Base-by-base conservation (phyloP, 768 basidiomycete genomes). In the Lentinula boryana region DNA sequence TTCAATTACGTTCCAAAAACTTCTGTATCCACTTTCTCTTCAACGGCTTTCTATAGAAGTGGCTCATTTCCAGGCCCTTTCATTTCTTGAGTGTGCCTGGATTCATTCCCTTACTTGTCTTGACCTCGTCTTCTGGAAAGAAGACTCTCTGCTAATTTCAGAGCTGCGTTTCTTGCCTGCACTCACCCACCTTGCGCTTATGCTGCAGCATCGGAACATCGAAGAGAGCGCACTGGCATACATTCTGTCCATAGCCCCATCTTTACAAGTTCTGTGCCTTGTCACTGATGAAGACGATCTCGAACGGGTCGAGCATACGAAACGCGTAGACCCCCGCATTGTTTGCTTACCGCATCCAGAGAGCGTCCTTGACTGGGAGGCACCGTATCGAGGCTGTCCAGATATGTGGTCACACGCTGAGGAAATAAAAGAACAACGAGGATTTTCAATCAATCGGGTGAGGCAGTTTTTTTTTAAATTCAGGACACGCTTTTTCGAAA, bases 51-150 rank as follows among this genome's bases (percentile, higher is more conserved):
- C 76, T 1, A 70, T 76, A 33, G 76, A 76, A 58, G 56, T 70
- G 48, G 62, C 62, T 31, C 72, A 76, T 48, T 70, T 75, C 32
- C 59, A 65, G 23, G 62, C 65, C 27, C 60, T 74, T 64, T 68
- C 52, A 54, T 9, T 53, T 56, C 50, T 55, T 49, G 7, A 56
- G 36, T 23, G 58, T 67, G 53, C 57, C 1, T 76, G 75, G 72
- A 66, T 67, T 43, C 60, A 63, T 13, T 62, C 61, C 21, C 64
- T 78, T 38, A 78, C 75, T 5, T 75, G 76, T 54, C 69, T 78
- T 31, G 74, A 77, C 61, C 60, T 78, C 50, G 68, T 76, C 56
- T 75, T 74, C 56, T 76, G 75, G 75, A 64, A 60, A 4, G 64
- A 66, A 32, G 67, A 68, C 13, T 58, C 58, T 18, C 63, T 69